Percentiles rank a stretch among this genome's conserved stretches.
Conservation (phyloP, 1,284 basidiomycete genomes). For the Clitocybe nebularis region DNA sequence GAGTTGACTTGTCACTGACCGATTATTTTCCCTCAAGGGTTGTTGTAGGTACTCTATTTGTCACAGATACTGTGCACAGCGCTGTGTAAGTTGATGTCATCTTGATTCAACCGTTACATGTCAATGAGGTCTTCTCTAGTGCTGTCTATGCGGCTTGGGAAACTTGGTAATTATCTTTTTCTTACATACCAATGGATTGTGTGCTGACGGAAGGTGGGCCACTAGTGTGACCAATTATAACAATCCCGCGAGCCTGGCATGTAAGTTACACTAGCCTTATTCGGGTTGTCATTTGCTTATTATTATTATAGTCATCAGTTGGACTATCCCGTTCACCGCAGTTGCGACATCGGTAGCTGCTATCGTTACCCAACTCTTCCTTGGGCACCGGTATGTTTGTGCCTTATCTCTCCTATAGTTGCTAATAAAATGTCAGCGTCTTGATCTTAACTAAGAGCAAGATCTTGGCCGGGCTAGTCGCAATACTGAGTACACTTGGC, state of each 20-base stretch:
- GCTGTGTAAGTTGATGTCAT: constrained; percentile 22
- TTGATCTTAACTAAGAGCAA: constrained; percentile 29
- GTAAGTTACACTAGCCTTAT: constrained; percentile 16
- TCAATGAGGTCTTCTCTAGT: constrained; percentile 18
- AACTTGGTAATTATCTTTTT: constrained; percentile 25
- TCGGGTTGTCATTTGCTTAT: background rate
- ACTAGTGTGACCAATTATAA: constrained; percentile 36
- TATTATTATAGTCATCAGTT: constrained; percentile 25
- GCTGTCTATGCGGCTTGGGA: constrained; percentile 35
- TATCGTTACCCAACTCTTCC: constrained; percentile 35
- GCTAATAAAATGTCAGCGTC: constrained; percentile 16
- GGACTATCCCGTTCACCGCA: constrained; percentile 40
- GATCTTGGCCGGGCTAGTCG: constrained; percentile 26
- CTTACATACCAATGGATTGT: background rate
- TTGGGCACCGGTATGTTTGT: constrained; percentile 31
- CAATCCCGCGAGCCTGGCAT: constrained; percentile 29
- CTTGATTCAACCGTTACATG: background rate
- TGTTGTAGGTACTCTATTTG: constrained; percentile 34
- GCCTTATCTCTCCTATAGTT: background rate
- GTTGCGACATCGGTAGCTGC: constrained; percentile 36
- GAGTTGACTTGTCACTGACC: background rate
- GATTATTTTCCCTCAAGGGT: constrained; percentile 14
- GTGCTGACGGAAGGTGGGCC: no score
- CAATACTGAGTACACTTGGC: constrained; percentile 26
- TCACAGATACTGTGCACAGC: constrained; percentile 39